Percentiles rank a stretch among this genome's conserved stretches.
Conservation (phyloP, 805 yeast genomes). For the Ascoidea rubescens region DNA sequence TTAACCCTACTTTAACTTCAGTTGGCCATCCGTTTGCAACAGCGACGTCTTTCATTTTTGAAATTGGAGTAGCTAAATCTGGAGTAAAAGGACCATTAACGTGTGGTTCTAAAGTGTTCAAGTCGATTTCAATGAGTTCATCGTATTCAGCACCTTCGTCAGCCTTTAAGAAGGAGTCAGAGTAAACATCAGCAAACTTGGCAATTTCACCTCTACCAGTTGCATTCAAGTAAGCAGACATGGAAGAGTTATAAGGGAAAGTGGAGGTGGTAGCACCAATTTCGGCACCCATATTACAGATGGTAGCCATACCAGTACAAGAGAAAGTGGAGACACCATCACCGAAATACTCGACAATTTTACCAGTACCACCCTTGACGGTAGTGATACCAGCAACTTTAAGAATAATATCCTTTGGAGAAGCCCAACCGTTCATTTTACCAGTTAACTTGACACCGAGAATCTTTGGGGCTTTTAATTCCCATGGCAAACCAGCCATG, state of each 20-base stretch:
- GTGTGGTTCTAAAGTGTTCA: constrained; percentile 84
- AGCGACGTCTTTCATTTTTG: constrained; percentile 75
- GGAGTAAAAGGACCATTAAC: constrained; percentile 98
- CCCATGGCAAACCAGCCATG: constrained; percentile 91
- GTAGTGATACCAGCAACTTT: constrained; percentile 89
- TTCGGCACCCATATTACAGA: constrained; percentile 99
- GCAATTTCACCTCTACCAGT: constrained; percentile 81
- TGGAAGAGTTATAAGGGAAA: constrained; percentile 90
- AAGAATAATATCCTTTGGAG: constrained; percentile 92
- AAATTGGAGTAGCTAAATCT: constrained; percentile 91
- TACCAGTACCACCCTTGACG: constrained; percentile 97
- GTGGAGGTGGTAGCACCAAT: constrained; percentile 97
- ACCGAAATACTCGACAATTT: constrained; percentile 92
- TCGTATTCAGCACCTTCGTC: constrained; percentile 92
- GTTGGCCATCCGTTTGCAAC: constrained; percentile 83
- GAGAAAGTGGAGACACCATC: constrained; percentile 86
- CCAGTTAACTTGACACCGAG: constrained; percentile 94
- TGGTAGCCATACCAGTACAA: constrained; percentile 98
- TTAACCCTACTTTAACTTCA: constrained; percentile 85
- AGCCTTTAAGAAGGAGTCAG: constrained; percentile 56
- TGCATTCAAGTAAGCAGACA: constrained; percentile 74
- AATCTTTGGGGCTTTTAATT: constrained; percentile 91
- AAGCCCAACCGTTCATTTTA: constrained; percentile 84
- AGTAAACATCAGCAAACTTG: constrained; percentile 60
- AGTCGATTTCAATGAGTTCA: constrained; percentile 81